Evolutionary conservation across 306 rosid species (phyloP).

Genomic region (Cucumis cinereus): DNA sequence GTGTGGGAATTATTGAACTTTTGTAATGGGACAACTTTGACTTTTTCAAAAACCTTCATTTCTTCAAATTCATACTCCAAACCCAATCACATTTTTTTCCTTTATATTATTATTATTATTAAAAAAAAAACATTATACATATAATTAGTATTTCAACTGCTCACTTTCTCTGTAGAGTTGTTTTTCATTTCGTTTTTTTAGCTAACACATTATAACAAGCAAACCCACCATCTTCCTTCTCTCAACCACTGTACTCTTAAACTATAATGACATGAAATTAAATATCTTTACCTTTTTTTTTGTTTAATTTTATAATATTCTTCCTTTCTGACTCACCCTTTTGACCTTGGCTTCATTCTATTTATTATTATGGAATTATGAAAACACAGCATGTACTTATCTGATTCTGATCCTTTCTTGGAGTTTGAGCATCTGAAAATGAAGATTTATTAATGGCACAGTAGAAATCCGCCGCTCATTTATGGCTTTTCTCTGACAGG

Average conservation of each 20-base stretch:
- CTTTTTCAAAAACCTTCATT: neutral
- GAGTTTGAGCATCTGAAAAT: neutral
- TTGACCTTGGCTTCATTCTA: constrained; percentile 20
- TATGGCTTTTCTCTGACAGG: constrained; percentile 9
- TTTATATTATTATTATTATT: too few species aligned
- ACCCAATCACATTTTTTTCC: neutral
- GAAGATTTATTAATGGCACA: neutral
- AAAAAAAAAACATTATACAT: too few species aligned
- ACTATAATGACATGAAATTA: neutral
- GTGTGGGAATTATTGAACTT: neutral
- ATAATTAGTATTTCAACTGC: constrained; percentile 35
- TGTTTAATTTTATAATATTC: neutral
- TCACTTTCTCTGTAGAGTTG: constrained; percentile 40
- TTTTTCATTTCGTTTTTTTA: constrained; percentile 21
- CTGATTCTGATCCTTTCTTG: neutral
- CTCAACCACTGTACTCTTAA: constrained; percentile 40
- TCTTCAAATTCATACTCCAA: neutral
- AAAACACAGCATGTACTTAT: neutral
- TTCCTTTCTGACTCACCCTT: constrained; percentile 9
- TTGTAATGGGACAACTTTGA: neutral
- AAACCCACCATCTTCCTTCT: constrained; percentile 25
- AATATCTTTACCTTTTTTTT: neutral
- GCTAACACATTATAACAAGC: constrained; percentile 40
- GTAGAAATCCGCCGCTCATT: constrained; percentile 14
- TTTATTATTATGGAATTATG: neutral